A percentile compares a stretch with the other conserved stretches of the same genome.
These are phyloP conservation scores for Pseudocercospora fijiensis DNA, from an alignment of 2,329 filamentous ascomycete species.

Conservation along the genomic window DNA sequence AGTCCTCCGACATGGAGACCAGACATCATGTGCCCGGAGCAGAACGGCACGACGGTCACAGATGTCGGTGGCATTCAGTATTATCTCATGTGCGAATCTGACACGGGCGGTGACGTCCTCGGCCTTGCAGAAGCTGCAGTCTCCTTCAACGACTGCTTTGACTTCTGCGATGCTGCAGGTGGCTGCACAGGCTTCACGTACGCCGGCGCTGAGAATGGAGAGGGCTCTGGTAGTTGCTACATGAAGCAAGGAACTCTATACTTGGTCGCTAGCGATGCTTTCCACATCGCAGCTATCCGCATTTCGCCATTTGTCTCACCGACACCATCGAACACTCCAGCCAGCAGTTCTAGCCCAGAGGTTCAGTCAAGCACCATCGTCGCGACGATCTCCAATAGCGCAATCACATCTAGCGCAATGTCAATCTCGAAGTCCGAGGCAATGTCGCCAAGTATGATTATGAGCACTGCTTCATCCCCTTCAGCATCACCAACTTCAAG, in stretches of 20 bases:
- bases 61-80: slow-evolving; percentile 3
- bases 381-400: background rate
- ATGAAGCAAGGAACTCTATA: slow-evolving; percentile 1
- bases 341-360: background rate
- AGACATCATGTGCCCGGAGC: background rate
- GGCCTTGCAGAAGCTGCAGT: background rate
- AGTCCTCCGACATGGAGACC: background rate
- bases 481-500: background rate
- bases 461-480: background rate
- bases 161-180: background rate
- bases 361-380: background rate
- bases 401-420: background rate
- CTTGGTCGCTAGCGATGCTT: background rate
- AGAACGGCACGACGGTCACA: slow-evolving; percentile 6
- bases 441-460: background rate
- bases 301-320: slow-evolving; percentile 3
- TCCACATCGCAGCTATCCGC: slow-evolving; percentile 8
- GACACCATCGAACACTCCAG: background rate
- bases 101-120: slow-evolving; percentile 1
- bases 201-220: background rate
- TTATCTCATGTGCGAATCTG: slow-evolving; percentile 1
- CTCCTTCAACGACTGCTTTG: slow-evolving; percentile 9
- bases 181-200: slow-evolving; percentile 10
- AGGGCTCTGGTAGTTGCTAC: slow-evolving; percentile 5
- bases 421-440: background rate